phyloP scores from a whole-genome alignment of 2,329 filamentous ascomycete genomes.

The Xylaria sp. region DNA sequence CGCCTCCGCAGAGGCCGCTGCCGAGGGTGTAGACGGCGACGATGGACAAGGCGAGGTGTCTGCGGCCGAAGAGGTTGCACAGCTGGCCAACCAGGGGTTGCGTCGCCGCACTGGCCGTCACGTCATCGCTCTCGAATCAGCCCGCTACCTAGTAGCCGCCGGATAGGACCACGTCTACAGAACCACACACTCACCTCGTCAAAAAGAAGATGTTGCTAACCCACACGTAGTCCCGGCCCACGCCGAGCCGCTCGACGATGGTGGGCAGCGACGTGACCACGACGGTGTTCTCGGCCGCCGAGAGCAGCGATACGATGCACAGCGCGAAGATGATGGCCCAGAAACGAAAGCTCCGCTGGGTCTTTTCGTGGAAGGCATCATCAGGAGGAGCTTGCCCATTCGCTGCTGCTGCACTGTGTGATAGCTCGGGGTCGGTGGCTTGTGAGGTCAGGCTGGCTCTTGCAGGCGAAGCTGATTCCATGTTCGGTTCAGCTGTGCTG shows the following conservation, averaged over 20 bases:
- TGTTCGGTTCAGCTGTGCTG: slow-evolving; percentile 4
- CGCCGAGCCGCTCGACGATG: slow-evolving; percentile 29
- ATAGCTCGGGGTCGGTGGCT: neutral
- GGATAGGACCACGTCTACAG: too few species aligned
- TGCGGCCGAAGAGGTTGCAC: slow-evolving; percentile 50
- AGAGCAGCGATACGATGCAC: slow-evolving; percentile 24
- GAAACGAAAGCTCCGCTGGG: slow-evolving; percentile 17
- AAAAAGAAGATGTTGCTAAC: slow-evolving; percentile 34
- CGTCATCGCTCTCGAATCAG: neutral
- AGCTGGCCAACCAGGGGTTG: slow-evolving; percentile 50
- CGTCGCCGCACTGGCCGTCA: slow-evolving; percentile 38
- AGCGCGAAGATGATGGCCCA: slow-evolving; percentile 27
- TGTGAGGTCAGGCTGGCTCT: slow-evolving; percentile 1
- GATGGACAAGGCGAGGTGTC: slow-evolving; percentile 39
- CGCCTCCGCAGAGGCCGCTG: slow-evolving; percentile 47
- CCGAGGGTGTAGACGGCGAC: slow-evolving; percentile 49
- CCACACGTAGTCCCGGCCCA: slow-evolving; percentile 33
- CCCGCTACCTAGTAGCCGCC: neutral
- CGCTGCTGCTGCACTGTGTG: neutral
- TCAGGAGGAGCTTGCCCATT: neutral
- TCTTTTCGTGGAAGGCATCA: neutral
- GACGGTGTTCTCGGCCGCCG: slow-evolving; percentile 34
- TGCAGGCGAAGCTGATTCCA: slow-evolving; percentile 2
- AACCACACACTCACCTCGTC: slow-evolving; percentile 32
- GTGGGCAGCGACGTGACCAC: slow-evolving; percentile 31